A percentile compares a stretch with the other conserved stretches of the same genome.
Evolutionary conservation across 495 filamentous ascomycete genomes (phyloP).

Genomic region (Clavariopsis aquatica): DNA sequence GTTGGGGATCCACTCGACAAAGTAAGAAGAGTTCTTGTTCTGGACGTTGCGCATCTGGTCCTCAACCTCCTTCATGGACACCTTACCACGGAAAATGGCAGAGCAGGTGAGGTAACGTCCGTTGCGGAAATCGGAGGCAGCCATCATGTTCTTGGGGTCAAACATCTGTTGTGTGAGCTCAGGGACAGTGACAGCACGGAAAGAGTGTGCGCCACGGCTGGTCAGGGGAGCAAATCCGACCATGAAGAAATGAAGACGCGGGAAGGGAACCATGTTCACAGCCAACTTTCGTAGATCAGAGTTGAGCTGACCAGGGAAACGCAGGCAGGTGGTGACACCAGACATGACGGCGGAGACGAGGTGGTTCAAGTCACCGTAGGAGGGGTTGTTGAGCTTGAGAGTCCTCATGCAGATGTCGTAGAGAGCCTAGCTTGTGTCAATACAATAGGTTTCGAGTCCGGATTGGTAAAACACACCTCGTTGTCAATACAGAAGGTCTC

Average conservation of each 20-base stretch:
- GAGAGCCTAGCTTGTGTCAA: constrained; percentile 63
- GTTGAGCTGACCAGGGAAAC: constrained; percentile 99
- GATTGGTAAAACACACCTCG: constrained; percentile 61
- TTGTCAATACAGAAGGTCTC: constrained; percentile 99
- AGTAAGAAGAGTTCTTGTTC: constrained; percentile 99
- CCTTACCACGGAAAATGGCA: constrained; percentile 99
- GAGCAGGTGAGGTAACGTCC: constrained; percentile 99
- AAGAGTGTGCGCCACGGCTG: constrained; percentile 88
- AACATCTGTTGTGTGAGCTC: constrained; percentile 99
- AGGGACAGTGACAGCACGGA: constrained; percentile 96
- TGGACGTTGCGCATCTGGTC: constrained; percentile 99
- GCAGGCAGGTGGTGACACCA: constrained; percentile 95
- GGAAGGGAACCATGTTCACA: constrained; percentile 99
- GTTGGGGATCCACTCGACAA: constrained; percentile 99
- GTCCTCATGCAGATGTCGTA: constrained; percentile 99
- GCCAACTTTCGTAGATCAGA: constrained; percentile 99
- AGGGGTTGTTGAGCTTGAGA: constrained; percentile 96
- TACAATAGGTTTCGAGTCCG: constrained; percentile 36
- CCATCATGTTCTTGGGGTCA: constrained; percentile 99
- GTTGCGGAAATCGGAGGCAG: constrained; percentile 98
- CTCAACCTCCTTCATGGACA: constrained; percentile 99
- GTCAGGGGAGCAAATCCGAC: constrained; percentile 99
- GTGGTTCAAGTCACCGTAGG: constrained; percentile 99
- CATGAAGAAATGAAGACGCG: constrained; percentile 99
- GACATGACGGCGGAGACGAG: constrained; percentile 99